phyloP scores from a whole-genome alignment of 2,329 filamentous ascomycete species.

The Aspergillus pseudoviridinutans region DNA sequence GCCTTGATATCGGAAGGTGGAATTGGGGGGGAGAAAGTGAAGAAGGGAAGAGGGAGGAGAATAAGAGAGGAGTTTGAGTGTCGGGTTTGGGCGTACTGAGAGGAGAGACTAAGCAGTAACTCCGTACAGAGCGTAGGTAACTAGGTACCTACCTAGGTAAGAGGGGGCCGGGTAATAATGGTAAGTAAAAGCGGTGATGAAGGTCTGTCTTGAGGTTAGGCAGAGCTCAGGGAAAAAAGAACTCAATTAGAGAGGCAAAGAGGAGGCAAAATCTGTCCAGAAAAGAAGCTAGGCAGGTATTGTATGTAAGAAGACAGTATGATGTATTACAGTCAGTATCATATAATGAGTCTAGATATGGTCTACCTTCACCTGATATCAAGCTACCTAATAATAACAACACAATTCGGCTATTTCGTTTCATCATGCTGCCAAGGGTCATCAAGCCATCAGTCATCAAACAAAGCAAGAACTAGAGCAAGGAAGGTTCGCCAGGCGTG shows the following conservation, averaged over 20 bases:
- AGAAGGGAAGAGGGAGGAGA: conserved; percentile 7
- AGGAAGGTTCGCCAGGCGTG: background rate
- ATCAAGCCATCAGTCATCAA: background rate
- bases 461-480: background rate
- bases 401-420: background rate
- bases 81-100: background rate
- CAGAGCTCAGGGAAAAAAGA: background rate
- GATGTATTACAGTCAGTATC: background rate
- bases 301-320: background rate
- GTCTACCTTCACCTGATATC: background rate
- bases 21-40: conserved; percentile 8
- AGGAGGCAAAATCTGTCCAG: background rate
- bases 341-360: background rate
- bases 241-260: too few relatives aligned
- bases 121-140: background rate
- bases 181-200: background rate
- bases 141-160: background rate
- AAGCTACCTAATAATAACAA: background rate
- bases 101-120: too few relatives aligned
- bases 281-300: too few relatives aligned
- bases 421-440: background rate
- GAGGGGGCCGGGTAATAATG: background rate
- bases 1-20: conserved; percentile 19
- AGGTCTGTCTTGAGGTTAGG: background rate
- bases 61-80: background rate